Base-by-base conservation (phyloP, 2,329 filamentous ascomycete species). In the Aaosphaeria arxii region DNA sequence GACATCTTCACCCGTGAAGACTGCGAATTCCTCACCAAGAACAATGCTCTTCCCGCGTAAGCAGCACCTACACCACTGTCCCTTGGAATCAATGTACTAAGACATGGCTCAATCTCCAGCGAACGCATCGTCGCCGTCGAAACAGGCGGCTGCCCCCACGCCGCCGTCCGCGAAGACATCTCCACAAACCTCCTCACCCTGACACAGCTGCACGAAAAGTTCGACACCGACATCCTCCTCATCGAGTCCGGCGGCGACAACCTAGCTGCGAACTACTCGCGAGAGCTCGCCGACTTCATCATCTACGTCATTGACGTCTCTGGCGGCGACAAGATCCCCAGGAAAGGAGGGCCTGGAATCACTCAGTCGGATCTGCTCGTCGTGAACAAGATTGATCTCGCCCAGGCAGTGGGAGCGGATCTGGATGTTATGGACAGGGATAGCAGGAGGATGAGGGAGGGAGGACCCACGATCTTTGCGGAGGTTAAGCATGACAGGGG, bases 1-100 rank as follows among this genome's bases (percentile, higher is more conserved):
- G 92, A 97, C 78, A 97, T 97, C 78, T 97, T 97, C 79, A 97
- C 92, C 24, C 87, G 80, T 56, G 94, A 99, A 75, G 94, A 99
- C 78, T 91, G 91, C 77, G 94, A 97, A 73, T 99, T 99, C 77
- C 85, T 99, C 29, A 95, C 90, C 50, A 85, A 85, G 48, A 81
- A 96, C 79, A 80, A 83, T 56, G 94, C 94, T 5, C 85, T 97
- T 0, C 87, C 91, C 0, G 81, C 91, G 5, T 68, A 56, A 53
- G 61, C 42, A 42, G 13, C 4, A 2, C 4, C 17, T 40, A 11
- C 4, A 24, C 38, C 40, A 42, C 40, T 3, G 24, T 13, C 30
- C 17, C 42, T 24, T 5, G 29, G 42, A 17, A 13, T 24, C 6
- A n/a, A 17, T 38, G 13, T 31, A 44, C 32, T 33, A 38, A 38